Evolutionary conservation across 192 early-diverging fungal species (phyloP).

Genomic region (Phlyctochytrium planicorne): DNA sequence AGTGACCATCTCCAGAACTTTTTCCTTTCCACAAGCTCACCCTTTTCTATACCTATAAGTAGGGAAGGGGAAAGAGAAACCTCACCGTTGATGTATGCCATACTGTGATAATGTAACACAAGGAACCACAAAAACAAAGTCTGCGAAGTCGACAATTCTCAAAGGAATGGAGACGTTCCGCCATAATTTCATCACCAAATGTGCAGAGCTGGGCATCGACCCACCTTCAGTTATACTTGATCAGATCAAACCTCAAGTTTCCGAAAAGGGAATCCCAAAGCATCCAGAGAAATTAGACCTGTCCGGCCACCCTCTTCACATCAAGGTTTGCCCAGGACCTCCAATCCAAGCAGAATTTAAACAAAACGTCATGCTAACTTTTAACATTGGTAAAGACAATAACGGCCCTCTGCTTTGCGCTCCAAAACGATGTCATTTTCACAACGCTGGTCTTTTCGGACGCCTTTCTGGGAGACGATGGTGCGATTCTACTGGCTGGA

Average conservation of each 20-base stretch:
- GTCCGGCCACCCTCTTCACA: background rate
- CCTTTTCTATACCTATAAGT: too few species aligned
- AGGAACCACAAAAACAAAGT: too few species aligned
- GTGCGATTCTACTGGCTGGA: conserved; percentile 43
- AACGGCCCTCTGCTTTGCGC: conserved; percentile 40
- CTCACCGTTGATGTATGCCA: too few species aligned
- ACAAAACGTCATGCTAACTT: too few species aligned
- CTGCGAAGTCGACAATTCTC: conserved; percentile 1
- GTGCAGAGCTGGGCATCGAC: background rate
- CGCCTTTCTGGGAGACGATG: conserved; percentile 58
- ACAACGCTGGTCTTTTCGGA: conserved; percentile 43
- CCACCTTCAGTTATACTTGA: background rate
- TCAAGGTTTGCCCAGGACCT: too few species aligned
- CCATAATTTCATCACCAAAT: background rate
- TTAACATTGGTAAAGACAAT: too few species aligned
- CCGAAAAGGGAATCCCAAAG: background rate
- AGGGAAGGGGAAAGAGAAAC: too few species aligned
- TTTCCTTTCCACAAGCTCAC: too few species aligned
- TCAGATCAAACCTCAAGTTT: background rate
- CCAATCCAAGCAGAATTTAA: too few species aligned
- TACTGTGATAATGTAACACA: too few species aligned
- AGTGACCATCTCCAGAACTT: too few species aligned
- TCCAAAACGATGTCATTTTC: conserved; percentile 38
- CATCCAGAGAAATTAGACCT: background rate
- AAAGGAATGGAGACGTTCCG: background rate